Base-by-base conservation (phyloP, 768 basidiomycete genomes). In the Mycena sanguinolenta region DNA sequence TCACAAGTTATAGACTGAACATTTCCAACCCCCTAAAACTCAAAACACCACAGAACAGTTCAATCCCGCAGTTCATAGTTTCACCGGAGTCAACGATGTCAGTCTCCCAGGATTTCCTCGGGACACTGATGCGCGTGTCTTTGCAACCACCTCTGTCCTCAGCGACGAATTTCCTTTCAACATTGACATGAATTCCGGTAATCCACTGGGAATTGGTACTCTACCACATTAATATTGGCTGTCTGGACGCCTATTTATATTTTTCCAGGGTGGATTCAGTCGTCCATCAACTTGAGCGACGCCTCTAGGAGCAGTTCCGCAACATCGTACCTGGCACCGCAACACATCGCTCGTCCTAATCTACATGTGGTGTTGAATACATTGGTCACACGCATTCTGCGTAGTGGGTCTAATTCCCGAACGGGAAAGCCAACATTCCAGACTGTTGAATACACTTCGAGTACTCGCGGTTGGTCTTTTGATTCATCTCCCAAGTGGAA, bases 161-260 rank as follows among this genome's bases (percentile, higher is more conserved):
- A 53, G 73, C 2, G 39, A 60, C 6, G 71, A 76, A 19, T 84
- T 81, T 55, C 79, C 80, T 2, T 83, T 76, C 70, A 81, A 79
- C 50, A 16, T 72, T 16, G 83, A 84, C 67, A 75, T 77, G 64
- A 82, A 83, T 67, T 75, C 76, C 13, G 83, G 83, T 0, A 62
- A 67, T 25, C 72, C 57, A 3, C 36, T 75, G 21, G 74, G 74
- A 10, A 52, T 71, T 16, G 69, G 72, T 70, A 7, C 34, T 4
- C 32, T 5, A 10, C 32, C 32, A 34, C 32, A 34, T 65, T 71
- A n/a, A n/a, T n/a, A n/a, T 62, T 3, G 17, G 55, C 12, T 32
- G 14, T 38, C 34, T 44, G 23, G 44, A 44, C 28, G 2, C 14
- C 2, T 54, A 3, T 32, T 54, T 36, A 67, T 49, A 46, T 9